These are phyloP conservation scores for Nemania sp. DNA, from an alignment of 2,329 filamentous ascomycete species.

Conservation along the genomic window DNA sequence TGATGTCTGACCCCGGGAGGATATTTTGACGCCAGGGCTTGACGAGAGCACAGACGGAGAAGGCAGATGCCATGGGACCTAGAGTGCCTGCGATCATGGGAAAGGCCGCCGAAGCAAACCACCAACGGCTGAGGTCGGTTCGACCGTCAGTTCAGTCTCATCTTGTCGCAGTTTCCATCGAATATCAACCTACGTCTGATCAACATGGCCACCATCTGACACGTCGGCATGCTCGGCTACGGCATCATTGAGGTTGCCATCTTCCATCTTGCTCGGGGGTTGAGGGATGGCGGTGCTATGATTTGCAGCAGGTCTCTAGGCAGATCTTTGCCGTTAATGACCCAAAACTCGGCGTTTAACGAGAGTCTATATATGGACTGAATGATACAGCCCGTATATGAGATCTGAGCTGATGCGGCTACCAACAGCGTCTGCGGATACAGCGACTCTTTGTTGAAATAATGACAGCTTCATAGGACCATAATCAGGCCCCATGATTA, in stretches of 20 bases:
- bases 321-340: neutral
- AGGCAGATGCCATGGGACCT: conserved; percentile 83
- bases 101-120: conserved; percentile 67
- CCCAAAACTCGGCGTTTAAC: neutral
- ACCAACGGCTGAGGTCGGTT: conserved; percentile 56
- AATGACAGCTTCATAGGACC: neutral
- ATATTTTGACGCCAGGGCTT: conserved; percentile 73
- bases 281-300: neutral
- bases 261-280: conserved; percentile 44
- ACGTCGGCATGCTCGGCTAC: conserved; percentile 43
- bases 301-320: neutral
- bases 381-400: neutral
- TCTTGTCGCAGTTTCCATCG: neutral
- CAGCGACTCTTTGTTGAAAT: neutral
- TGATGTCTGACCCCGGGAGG: conserved; percentile 50
- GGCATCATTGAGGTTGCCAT: conserved; percentile 45
- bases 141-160: conserved; percentile 9
- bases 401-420: neutral
- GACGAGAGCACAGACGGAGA: conserved; percentile 85
- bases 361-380: neutral
- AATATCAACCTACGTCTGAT: conserved; percentile 47
- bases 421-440: neutral
- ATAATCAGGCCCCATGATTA: neutral
- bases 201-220: conserved; percentile 44
- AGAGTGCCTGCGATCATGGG: conserved; percentile 83